A percentile compares a stretch with the other conserved stretches of the same genome.
Conservation (phyloP, 805 yeast genomes). For the Debaryomyces prosopidis region DNA sequence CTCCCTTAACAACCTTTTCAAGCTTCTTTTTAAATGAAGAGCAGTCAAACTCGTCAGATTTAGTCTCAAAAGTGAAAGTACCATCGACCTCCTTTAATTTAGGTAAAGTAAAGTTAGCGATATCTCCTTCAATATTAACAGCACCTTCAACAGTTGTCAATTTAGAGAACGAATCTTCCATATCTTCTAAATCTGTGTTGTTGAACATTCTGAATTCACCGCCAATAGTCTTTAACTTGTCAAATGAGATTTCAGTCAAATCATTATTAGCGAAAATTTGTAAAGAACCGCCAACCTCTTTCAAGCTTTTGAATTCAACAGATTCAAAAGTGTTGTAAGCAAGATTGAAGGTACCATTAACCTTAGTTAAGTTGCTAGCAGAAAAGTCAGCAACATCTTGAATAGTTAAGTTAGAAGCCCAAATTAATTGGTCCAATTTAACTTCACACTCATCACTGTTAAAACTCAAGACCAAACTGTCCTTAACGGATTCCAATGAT, state of each 20-base stretch:
- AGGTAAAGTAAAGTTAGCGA: constrained; percentile 40
- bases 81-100: constrained; percentile 40
- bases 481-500: constrained; percentile 31
- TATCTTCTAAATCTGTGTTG: constrained; percentile 37
- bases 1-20: constrained; percentile 33
- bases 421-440: constrained; percentile 33
- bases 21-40: constrained; percentile 33
- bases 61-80: constrained; percentile 37
- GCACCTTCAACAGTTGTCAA: constrained; percentile 42
- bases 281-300: constrained; percentile 38
- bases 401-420: constrained; percentile 46
- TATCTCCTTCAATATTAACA: constrained; percentile 35
- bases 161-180: constrained; percentile 26
- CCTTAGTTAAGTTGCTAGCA: constrained; percentile 32
- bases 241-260: constrained; percentile 28
- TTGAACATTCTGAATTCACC: constrained; percentile 44
- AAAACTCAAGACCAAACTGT: constrained; percentile 39
- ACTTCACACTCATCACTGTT: constrained; percentile 38
- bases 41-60: constrained; percentile 40
- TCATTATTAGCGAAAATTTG: constrained; percentile 45
- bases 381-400: constrained; percentile 39
- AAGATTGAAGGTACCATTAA: constrained; percentile 41
- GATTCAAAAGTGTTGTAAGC: constrained; percentile 41
- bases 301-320: constrained; percentile 29
- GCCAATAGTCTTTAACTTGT: constrained; percentile 33